Conservation (phyloP, 768 basidiomycete species). For the Cyclocybe cylindracea region DNA sequence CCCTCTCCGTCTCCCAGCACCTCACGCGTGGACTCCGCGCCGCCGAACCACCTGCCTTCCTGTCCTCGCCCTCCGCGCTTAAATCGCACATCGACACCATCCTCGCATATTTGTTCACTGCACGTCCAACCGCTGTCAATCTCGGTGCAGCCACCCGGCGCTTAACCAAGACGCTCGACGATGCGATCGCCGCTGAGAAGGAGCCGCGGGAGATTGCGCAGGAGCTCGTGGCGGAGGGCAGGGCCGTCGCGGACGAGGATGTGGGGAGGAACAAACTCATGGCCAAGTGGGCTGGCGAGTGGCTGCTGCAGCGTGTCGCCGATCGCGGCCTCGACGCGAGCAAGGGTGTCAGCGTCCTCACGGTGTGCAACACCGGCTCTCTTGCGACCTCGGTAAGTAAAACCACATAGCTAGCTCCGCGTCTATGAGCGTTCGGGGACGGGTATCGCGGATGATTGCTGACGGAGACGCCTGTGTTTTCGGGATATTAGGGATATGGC, state of each 20-base stretch:
- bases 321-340: conserved; percentile 28
- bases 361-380: conserved; percentile 97
- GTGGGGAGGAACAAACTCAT: conserved; percentile 84
- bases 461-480: conserved; percentile 1
- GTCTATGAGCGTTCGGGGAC: too few relatives aligned
- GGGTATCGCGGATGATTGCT: too few relatives aligned
- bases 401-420: background rate
- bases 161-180: conserved; percentile 53
- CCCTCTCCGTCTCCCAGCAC: conserved; percentile 71
- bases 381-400: conserved; percentile 84
- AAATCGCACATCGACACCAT: conserved; percentile 54
- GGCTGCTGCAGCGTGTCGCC: conserved; percentile 63
- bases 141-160: conserved; percentile 84
- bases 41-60: conserved; percentile 51
- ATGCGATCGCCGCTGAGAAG: conserved; percentile 40
- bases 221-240: conserved; percentile 70
- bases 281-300: conserved; percentile 83
- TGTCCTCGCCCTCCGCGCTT: conserved; percentile 54
- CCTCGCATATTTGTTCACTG: conserved; percentile 75
- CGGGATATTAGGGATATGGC: conserved; percentile 84
- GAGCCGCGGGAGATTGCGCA: conserved; percentile 51
- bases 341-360: conserved; percentile 74
- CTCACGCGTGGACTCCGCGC: conserved; percentile 54
- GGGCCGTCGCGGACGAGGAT: conserved; percentile 82
- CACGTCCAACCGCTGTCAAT: conserved; percentile 97